Evolutionary conservation across 495 filamentous ascomycete genomes (phyloP).

Genomic region (Penicillium lividum): DNA sequence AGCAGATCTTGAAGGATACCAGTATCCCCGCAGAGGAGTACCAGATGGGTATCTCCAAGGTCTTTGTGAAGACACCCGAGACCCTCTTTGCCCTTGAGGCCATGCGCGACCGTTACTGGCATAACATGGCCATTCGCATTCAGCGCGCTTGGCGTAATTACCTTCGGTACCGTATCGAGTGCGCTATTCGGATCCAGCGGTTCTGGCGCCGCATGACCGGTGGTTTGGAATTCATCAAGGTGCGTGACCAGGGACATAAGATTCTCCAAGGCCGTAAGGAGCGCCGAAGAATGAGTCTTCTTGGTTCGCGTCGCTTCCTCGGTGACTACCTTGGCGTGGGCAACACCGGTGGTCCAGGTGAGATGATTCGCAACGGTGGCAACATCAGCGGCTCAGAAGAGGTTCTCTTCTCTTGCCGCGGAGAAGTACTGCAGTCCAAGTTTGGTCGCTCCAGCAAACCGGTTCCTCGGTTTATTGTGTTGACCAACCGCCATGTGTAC

Average conservation of each 20-base stretch:
- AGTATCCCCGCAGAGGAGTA: constrained; percentile 93
- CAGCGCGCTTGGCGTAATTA: constrained; percentile 98
- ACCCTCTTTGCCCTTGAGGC: constrained; percentile 96
- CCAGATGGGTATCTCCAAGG: constrained; percentile 96
- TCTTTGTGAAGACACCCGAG: constrained; percentile 98
- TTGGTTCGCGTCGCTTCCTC: constrained; percentile 89
- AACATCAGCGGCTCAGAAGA: constrained; percentile 68
- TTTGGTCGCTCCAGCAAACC: constrained; percentile 95
- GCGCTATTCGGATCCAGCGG: constrained; percentile 89
- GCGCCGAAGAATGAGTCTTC: constrained; percentile 81
- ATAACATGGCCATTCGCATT: constrained; percentile 98
- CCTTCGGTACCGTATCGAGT: constrained; percentile 85
- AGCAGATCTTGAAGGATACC: constrained; percentile 93
- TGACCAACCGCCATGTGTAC: constrained; percentile 86
- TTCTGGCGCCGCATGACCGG: constrained; percentile 92
- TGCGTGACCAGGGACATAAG: constrained; percentile 88
- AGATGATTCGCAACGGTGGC: constrained; percentile 73
- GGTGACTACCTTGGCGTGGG: constrained; percentile 93
- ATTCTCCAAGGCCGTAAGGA: constrained; percentile 85
- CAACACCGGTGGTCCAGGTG: constrained; percentile 76
- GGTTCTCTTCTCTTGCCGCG: constrained; percentile 84
- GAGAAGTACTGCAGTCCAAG: constrained; percentile 85
- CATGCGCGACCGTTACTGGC: constrained; percentile 97
- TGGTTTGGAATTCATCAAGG: constrained; percentile 80
- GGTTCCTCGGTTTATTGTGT: constrained; percentile 77